Conservation (phyloP, 306 rosid genomes). For the Fragaria iinumae region DNA sequence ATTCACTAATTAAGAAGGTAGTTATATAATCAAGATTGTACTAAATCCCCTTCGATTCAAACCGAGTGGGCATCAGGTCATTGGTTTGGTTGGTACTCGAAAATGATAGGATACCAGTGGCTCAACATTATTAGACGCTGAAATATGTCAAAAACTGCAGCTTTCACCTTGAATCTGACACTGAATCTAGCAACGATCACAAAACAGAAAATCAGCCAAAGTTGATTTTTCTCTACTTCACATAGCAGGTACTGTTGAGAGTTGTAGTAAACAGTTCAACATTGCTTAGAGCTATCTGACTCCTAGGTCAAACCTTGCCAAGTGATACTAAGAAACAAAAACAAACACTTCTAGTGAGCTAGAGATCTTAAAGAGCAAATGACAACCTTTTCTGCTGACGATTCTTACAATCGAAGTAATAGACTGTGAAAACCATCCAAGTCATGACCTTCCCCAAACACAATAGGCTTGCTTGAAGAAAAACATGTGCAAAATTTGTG, state of each 20-base stretch:
- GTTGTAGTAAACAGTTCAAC: neutral
- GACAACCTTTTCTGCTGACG: neutral
- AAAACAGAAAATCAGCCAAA: neutral
- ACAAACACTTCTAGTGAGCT: neutral
- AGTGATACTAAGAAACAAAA: neutral
- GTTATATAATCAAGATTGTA: neutral
- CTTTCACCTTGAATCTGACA: neutral
- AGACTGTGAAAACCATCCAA: conserved; percentile 15
- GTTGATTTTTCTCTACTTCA: neutral
- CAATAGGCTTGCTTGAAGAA: neutral
- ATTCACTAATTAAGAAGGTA: neutral
- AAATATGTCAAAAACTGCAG: neutral
- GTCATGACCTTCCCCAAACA: neutral
- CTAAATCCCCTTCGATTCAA: neutral
- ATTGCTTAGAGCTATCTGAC: neutral
- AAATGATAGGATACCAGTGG: neutral
- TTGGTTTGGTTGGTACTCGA: conserved; percentile 12
- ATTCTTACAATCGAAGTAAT: conserved; percentile 19
- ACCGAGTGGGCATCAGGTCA: neutral
- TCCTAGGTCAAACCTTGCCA: neutral
- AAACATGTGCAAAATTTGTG: neutral
- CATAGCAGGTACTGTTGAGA: neutral
- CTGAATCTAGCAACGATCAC: neutral
- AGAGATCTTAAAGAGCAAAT: neutral
- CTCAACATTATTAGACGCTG: neutral